A percentile compares a stretch with the other conserved stretches of the same genome.
Evolutionary conservation across 1,284 basidiomycete species (phyloP).

Genomic region (Ustilago cynodontis): DNA sequence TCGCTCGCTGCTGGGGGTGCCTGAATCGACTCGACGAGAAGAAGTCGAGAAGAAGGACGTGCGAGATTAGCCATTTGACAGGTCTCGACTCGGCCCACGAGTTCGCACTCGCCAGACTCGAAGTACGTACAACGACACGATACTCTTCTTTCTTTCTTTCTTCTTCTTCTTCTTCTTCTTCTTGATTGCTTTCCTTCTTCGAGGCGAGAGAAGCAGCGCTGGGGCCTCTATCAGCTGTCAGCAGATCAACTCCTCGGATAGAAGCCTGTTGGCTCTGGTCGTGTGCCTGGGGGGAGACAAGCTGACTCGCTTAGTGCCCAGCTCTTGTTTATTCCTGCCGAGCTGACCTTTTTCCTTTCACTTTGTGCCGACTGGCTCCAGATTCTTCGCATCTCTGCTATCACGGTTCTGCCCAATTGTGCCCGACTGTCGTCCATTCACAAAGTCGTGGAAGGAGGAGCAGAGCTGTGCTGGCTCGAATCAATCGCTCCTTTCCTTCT

Average conservation of each 20-base stretch:
- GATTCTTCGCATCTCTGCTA: neutral
- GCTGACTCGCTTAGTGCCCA: neutral
- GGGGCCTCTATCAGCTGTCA: neutral
- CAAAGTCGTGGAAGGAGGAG: neutral
- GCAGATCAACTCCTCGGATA: neutral
- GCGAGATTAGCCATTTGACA: conserved; percentile 9
- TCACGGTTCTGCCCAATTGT: no score
- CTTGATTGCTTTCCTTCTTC: neutral
- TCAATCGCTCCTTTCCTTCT: neutral
- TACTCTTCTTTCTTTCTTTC: neutral
- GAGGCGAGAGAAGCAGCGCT: neutral
- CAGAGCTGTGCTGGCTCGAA: neutral
- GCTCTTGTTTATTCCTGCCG: neutral
- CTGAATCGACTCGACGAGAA: neutral
- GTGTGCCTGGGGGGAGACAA: neutral
- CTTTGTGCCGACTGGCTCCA: neutral
- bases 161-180: neutral
- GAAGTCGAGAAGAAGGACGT: neutral
- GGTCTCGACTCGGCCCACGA: neutral
- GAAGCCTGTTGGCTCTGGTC: neutral
- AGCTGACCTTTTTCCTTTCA: neutral
- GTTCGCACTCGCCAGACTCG: neutral
- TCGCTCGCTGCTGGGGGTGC: neutral
- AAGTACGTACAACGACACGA: neutral
- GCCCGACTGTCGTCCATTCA: neutral